phyloP scores from a whole-genome alignment of 1,139 yeast species.

The Debaryomyces robertsiae region DNA sequence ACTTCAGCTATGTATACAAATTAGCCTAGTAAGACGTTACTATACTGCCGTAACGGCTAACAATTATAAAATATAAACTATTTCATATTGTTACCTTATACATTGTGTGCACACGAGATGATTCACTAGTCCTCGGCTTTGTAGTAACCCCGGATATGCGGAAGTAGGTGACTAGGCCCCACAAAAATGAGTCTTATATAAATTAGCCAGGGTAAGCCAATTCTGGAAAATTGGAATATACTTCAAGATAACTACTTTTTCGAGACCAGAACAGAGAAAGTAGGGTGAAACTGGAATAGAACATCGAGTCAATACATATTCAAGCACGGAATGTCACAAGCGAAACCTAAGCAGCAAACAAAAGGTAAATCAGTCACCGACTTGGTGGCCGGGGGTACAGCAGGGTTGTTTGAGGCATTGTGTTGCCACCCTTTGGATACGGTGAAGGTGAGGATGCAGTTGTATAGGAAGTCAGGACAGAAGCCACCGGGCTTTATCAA shows the following conservation, averaged over 20 bases:
- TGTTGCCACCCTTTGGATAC: conserved; percentile 96
- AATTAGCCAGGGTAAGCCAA: conserved; percentile 1
- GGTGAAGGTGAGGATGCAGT: conserved; percentile 95
- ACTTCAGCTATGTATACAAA: conserved; percentile 10
- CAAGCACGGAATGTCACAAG: conserved; percentile 17
- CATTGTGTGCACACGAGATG: conserved; percentile 6
- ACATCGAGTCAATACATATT: conserved; percentile 3
- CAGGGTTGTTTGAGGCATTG: conserved; percentile 94
- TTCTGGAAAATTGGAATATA: conserved; percentile 5
- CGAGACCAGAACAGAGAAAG: no score
- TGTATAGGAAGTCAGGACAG: conserved; percentile 62
- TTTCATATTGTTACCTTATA: no score
- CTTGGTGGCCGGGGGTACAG: conserved; percentile 93
- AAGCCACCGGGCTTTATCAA: conserved; percentile 83
- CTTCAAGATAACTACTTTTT: no score
- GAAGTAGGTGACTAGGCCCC: conserved; percentile 10
- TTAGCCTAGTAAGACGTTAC: conserved; percentile 8
- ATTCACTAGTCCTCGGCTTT: conserved; percentile 9
- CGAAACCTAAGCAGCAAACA: conserved; percentile 22
- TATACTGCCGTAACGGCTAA: no score
- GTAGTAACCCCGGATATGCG: conserved; percentile 15
- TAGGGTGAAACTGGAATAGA: conserved; percentile 2
- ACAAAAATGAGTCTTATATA: conserved; percentile 9
- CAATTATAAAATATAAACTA: no score
- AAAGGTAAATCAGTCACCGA: conserved; percentile 61